A percentile compares a stretch with the other conserved stretches of the same genome.
These are phyloP conservation scores for Beverwykella pulmonaria DNA, from an alignment of 495 filamentous ascomycete genomes.

Conservation along the genomic window DNA sequence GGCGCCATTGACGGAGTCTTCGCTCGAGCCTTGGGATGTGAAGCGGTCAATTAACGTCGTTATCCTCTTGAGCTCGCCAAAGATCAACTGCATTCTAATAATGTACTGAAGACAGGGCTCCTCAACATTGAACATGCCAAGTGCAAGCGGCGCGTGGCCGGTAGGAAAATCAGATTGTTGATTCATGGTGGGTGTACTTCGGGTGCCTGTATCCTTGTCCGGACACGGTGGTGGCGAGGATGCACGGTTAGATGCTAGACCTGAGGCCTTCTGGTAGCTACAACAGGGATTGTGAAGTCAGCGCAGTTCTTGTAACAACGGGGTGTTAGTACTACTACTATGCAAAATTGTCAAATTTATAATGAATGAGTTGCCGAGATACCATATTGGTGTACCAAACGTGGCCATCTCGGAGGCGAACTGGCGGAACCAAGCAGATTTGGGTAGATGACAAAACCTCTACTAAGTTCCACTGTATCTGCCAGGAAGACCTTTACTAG, in stretches of 20 bases:
- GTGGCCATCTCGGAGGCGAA: no score
- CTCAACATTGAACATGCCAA: conserved; percentile 2
- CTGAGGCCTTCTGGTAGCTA: no score
- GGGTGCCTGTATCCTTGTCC: neutral
- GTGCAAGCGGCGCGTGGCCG: neutral
- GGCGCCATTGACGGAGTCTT: neutral
- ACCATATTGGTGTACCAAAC: no score
- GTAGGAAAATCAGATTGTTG: neutral
- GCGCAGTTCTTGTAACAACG: no score
- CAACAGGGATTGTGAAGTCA: no score
- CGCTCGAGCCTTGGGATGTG: neutral
- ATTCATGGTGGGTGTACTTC: neutral
- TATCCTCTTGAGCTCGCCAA: neutral
- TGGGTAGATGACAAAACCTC: no score
- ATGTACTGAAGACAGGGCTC: neutral
- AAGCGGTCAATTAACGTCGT: neutral
- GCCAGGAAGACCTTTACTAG: no score
- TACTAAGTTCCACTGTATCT: no score
- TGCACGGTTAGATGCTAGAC: neutral
- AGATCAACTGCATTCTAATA: neutral
- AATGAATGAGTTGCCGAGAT: no score
- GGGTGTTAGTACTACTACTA: no score
- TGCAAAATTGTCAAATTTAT: no score
- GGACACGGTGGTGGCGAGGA: neutral
- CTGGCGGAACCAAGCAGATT: no score